Percentiles rank a stretch among this genome's conserved stretches.
Conservation (phyloP, 176 grass and related monocot genomes). For the Carex scoparia region DNA sequence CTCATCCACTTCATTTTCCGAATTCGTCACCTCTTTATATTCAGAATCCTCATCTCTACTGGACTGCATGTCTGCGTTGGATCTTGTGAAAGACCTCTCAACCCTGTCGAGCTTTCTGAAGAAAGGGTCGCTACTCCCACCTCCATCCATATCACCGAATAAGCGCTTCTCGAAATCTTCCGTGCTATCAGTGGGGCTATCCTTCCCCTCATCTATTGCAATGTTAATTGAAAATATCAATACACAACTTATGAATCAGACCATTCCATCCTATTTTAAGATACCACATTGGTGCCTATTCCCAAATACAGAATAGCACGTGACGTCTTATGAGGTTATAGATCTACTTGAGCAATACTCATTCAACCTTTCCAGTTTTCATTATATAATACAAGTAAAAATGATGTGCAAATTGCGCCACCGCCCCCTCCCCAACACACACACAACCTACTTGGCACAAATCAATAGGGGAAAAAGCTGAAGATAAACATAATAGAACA, state of each 20-base stretch:
- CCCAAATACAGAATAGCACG: not conserved
- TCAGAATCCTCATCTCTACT: constrained; percentile 23
- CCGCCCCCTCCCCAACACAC: too few relatives aligned
- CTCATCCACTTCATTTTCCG: constrained; percentile 59
- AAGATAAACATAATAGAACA: not conserved
- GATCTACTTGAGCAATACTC: not conserved
- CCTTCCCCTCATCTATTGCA: constrained; percentile 7
- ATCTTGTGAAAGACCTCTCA: constrained; percentile 26
- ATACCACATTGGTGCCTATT: not conserved
- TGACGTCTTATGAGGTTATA: not conserved
- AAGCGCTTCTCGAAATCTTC: constrained; percentile 46
- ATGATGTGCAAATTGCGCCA: not conserved
- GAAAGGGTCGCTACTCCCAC: constrained; percentile 6
- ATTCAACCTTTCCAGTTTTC: not conserved
- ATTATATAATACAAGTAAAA: not conserved
- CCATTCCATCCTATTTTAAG: not conserved
- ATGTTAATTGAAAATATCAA: constrained; percentile 5
- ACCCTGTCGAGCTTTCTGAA: constrained; percentile 47
- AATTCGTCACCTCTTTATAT: constrained; percentile 28
- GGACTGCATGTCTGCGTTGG: constrained; percentile 16
- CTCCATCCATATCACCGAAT: constrained; percentile 20
- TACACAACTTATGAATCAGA: not conserved
- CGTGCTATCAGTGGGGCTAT: constrained; percentile 22
- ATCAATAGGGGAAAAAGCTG: not conserved
- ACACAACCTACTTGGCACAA: not conserved